Base-by-base conservation (phyloP, 345 rosid species). In the Citrus unshiu region DNA sequence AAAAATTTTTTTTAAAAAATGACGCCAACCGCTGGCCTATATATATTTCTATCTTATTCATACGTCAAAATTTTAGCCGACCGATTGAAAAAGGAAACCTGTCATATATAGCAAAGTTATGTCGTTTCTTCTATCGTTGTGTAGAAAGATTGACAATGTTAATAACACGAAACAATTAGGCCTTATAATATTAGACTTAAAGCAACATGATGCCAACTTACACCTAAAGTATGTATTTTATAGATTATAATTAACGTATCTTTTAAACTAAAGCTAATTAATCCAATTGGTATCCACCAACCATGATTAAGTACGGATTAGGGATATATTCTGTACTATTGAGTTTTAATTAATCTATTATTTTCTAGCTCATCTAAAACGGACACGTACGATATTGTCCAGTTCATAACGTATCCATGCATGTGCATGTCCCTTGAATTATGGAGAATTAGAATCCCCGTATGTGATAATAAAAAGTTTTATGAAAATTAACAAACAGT, bases 271-370 rank as follows among this genome's bases (percentile, higher is more conserved):
- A 14, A 63, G 9, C 22, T 54, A 54, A 18, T 54, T 46, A 46
- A 46, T 46, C 14, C 18, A 13, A 46, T 46, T 66, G 22, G 58
- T 12, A 59, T 27, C 57, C 39, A 79, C 83, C 85, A 59, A 72
- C 75, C 76, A 1, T 65, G 66, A 67, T 75, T 80, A 68, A 82
- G 85, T 79, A 76, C 80, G 82, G 77, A 43, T 34, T 72, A 54
- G 13, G 40, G 76, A 62, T 25, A n/a, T 70, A 71, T 76, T 65
- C 29, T 81, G 76, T 64, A 56, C 67, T 62, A 16, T 18, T 25
- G 5, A 58, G 6, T 3, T 13, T 73, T 58, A 12, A 9, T 37
- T 73, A 59, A 73, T 24, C 39, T 22, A 73, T 30, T 74, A 9
- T 4, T 25, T 13, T 19, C 10, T 75, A 7, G 78, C 62, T 49